phyloP scores from a whole-genome alignment of 495 filamentous ascomycete species.

The Xylaria grammica region DNA sequence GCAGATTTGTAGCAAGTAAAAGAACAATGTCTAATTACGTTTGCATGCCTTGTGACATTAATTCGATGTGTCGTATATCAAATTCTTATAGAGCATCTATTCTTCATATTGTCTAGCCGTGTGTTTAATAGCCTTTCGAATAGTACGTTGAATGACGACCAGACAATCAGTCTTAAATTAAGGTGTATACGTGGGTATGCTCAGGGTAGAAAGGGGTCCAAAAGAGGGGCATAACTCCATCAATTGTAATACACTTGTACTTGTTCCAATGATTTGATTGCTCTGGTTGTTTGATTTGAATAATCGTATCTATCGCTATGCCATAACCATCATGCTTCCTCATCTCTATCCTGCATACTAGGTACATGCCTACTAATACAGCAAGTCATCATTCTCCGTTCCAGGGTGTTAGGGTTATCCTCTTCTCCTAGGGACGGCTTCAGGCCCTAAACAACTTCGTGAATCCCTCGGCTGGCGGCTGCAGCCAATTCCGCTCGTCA shows the following conservation, averaged over 20 bases:
- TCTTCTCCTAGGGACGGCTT: background rate
- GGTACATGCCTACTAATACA: constrained; percentile 15
- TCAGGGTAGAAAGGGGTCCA: no score
- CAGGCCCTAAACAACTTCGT: constrained; percentile 62
- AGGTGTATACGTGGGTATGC: no score
- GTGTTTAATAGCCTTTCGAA: no score
- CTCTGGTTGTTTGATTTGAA: background rate
- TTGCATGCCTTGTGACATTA: background rate
- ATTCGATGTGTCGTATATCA: no score
- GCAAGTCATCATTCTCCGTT: background rate
- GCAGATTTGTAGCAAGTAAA: background rate
- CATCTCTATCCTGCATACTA: background rate
- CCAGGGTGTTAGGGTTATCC: background rate
- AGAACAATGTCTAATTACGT: constrained; percentile 13
- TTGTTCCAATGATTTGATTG: background rate
- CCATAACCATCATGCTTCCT: background rate
- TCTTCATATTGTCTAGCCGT: no score
- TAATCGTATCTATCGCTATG: constrained; percentile 1
- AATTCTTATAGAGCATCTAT: no score
- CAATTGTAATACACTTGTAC: no score
- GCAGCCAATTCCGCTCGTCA: constrained; percentile 90
- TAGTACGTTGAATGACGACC: no score
- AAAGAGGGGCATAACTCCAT: no score
- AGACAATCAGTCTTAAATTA: no score
- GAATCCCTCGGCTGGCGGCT: constrained; percentile 79